Conservation (phyloP, 2,329 filamentous ascomycete genomes). For the Ambrosiella beaveri region DNA sequence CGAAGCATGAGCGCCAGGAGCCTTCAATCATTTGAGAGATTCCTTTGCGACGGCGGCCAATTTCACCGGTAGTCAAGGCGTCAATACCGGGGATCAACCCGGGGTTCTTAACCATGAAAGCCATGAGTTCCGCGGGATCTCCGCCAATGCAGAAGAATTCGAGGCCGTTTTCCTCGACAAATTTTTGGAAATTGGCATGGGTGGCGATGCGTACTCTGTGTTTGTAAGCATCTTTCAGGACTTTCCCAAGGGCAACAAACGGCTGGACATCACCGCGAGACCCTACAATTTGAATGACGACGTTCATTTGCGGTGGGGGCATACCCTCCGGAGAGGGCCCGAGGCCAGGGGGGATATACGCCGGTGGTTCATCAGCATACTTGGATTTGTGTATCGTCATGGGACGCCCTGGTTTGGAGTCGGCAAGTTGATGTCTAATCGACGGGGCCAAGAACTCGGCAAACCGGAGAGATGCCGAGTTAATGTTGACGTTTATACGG, state of each 20-base stretch:
- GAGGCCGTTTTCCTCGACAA: conserved; percentile 52
- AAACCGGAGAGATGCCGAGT: conserved; percentile 37
- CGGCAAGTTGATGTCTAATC: conserved; percentile 14
- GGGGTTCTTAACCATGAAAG: conserved; percentile 83
- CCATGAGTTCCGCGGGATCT: conserved; percentile 60
- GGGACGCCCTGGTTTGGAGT: conserved; percentile 13
- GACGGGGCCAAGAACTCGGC: conserved; percentile 19
- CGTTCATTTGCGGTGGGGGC: conserved; percentile 43
- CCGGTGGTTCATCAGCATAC: conserved; percentile 16
- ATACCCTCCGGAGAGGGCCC: conserved; percentile 43
- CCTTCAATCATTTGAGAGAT: conserved; percentile 68
- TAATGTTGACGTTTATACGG: conserved; percentile 63
- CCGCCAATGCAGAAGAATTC: conserved; percentile 67
- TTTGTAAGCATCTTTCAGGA: conserved; percentile 44
- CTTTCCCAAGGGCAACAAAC: conserved; percentile 52
- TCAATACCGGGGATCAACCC: conserved; percentile 72
- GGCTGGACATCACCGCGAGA: conserved; percentile 62
- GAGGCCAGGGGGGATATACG: conserved; percentile 57
- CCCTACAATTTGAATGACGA: conserved; percentile 60
- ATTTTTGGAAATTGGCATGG: conserved; percentile 48
- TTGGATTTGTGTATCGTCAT: conserved; percentile 6
- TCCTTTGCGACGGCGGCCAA: conserved; percentile 54
- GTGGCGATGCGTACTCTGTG: conserved; percentile 61
- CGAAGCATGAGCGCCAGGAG: conserved; percentile 73
- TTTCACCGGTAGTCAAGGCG: conserved; percentile 57